A percentile compares a stretch with the other conserved stretches of the same genome.
These are phyloP conservation scores for Daldinia concentrica DNA, from an alignment of 495 filamentous ascomycete species.

Conservation along the genomic window DNA sequence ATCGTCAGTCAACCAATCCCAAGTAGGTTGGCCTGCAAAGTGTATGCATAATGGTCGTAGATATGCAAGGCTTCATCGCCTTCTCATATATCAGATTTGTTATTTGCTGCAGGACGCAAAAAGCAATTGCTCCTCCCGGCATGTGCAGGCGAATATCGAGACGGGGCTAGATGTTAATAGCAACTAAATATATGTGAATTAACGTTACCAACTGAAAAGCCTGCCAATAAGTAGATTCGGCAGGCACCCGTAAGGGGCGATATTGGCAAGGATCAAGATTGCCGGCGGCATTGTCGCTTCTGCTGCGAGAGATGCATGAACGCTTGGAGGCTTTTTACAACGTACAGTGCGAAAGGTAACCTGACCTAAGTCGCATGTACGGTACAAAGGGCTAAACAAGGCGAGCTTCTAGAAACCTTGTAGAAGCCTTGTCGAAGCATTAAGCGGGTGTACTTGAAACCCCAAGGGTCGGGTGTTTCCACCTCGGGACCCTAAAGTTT, in stretches of 20 bases:
- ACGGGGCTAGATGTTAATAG: slow-evolving; percentile 9
- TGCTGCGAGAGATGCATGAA: slow-evolving; percentile 22
- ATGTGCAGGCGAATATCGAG: slow-evolving; percentile 38
- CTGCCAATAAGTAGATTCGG: not conserved
- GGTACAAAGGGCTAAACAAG: slow-evolving; percentile 18
- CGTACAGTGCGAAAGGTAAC: slow-evolving; percentile 25
- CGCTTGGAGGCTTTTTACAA: slow-evolving; percentile 17
- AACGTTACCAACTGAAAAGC: not conserved
- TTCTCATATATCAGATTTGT: slow-evolving; percentile 36
- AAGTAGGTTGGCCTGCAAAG: slow-evolving; percentile 28
- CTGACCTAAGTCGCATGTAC: slow-evolving; percentile 1
- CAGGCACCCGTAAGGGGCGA: slow-evolving; percentile 9
- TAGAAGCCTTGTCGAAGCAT: slow-evolving; percentile 30
- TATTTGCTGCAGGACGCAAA: slow-evolving; percentile 17
- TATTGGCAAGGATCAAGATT: slow-evolving; percentile 12
- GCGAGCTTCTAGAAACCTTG: slow-evolving; percentile 44
- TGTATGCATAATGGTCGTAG: slow-evolving; percentile 28
- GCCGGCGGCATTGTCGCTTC: slow-evolving; percentile 13
- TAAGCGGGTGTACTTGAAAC: slow-evolving; percentile 36
- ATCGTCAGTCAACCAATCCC: not conserved
- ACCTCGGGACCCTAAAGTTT: slow-evolving; percentile 16
- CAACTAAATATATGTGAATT: not conserved
- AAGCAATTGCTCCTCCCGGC: slow-evolving; percentile 41
- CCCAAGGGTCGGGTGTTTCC: slow-evolving; percentile 38
- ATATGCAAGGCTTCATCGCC: slow-evolving; percentile 36